Evolutionary conservation across 306 rosid species (phyloP).

Genomic region (Vigna trinervia): DNA sequence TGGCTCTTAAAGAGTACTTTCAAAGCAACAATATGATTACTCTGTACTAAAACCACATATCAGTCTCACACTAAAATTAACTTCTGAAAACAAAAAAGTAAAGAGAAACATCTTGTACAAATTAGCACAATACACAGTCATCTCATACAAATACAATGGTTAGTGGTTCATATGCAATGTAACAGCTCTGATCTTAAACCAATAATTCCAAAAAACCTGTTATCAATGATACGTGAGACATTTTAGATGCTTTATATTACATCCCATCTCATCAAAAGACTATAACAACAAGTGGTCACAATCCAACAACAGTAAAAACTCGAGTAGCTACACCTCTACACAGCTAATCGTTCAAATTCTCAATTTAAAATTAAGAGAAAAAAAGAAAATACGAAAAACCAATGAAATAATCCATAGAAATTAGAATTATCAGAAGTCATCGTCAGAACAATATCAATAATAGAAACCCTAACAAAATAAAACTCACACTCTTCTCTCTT

Average conservation of each 20-base stretch:
- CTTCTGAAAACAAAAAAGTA: conserved; percentile 15
- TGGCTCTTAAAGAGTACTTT: conserved; percentile 98
- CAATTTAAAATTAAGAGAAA: background rate
- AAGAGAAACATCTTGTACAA: conserved; percentile 5
- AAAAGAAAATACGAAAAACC: background rate
- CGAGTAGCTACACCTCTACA: background rate
- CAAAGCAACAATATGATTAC: conserved; percentile 92
- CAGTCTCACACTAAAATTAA: conserved; percentile 13
- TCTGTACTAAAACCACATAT: conserved; percentile 63
- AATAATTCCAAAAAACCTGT: background rate
- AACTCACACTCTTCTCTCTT: conserved; percentile 86
- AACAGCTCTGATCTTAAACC: background rate
- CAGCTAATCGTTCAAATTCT: conserved; percentile 15
- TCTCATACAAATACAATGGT: conserved; percentile 6
- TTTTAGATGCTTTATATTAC: background rate
- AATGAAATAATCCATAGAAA: background rate
- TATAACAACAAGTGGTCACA: background rate
- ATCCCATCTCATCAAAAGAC: background rate
- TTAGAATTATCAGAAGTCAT: background rate
- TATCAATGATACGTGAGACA: background rate
- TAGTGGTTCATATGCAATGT: no score
- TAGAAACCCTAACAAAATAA: background rate
- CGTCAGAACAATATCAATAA: background rate
- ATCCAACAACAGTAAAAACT: background rate
- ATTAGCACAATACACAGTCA: background rate